Conservation (phyloP, 345 rosid genomes). For the Aquilaria yunnanensis region DNA sequence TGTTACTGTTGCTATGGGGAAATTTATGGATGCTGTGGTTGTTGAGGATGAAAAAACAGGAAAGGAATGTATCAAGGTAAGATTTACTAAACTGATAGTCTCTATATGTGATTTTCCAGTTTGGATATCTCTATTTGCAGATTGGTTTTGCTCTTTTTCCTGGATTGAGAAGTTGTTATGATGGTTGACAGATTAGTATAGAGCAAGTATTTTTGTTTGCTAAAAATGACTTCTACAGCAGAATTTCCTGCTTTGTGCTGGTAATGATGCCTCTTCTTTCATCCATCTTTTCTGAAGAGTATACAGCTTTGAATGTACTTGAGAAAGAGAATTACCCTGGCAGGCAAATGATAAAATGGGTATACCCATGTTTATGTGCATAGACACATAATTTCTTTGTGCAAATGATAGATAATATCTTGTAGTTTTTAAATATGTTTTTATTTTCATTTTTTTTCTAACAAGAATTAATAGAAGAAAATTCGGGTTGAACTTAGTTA, state of each 20-base stretch:
- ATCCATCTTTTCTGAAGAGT: too few relatives aligned
- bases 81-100: constrained; percentile 6
- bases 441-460: too few relatives aligned
- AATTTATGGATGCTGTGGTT: constrained; percentile 97
- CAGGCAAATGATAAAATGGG: too few relatives aligned
- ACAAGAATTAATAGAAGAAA: too few relatives aligned
- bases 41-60: constrained; percentile 95
- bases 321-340: too few relatives aligned
- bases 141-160: not conserved
- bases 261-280: too few relatives aligned
- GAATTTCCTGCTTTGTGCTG: not conserved
- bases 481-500: too few relatives aligned
- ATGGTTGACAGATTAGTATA: constrained; percentile 1
- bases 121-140: not conserved
- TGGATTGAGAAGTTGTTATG: not conserved
- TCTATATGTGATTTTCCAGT: not conserved
- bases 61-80: constrained; percentile 98
- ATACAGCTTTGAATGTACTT: too few relatives aligned
- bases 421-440: too few relatives aligned
- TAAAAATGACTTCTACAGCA: not conserved
- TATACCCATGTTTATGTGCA: too few relatives aligned
- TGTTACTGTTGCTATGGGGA: constrained; percentile 98
- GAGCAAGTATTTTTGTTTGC: not conserved
- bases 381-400: too few relatives aligned
- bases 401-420: too few relatives aligned